Evolutionary conservation across 331 rosid genomes (phyloP).

Genomic region (Telfairia occidentalis): DNA sequence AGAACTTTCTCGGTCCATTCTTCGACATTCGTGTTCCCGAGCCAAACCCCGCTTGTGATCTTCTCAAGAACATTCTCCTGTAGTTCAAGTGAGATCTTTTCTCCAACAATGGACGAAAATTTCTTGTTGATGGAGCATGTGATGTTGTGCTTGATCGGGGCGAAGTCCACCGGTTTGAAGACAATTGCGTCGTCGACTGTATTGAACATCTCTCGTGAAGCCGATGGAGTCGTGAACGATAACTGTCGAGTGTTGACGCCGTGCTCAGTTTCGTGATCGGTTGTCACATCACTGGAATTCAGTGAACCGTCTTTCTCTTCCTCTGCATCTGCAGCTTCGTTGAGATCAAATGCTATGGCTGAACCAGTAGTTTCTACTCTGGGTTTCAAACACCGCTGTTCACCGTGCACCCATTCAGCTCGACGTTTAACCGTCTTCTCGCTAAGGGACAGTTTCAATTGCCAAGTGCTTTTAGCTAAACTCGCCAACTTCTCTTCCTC

Average conservation of each 20-base stretch:
- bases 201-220: slow-evolving; percentile 48
- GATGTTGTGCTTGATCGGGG: slow-evolving; percentile 39
- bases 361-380: slow-evolving; percentile 29
- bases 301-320: slow-evolving; percentile 67
- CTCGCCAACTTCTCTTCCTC: slow-evolving; percentile 45
- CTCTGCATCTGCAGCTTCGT: slow-evolving; percentile 57
- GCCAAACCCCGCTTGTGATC: slow-evolving; percentile 66
- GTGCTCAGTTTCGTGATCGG: slow-evolving; percentile 53
- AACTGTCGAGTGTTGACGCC: slow-evolving; percentile 25
- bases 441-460: slow-evolving; percentile 44
- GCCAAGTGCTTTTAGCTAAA: slow-evolving; percentile 45
- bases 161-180: slow-evolving; percentile 56
- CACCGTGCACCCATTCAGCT: slow-evolving; percentile 41
- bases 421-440: slow-evolving; percentile 52
- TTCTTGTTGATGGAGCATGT: slow-evolving; percentile 27
- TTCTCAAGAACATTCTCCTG: slow-evolving; percentile 60
- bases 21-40: slow-evolving; percentile 46
- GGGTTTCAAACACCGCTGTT: slow-evolving; percentile 44
- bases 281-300: slow-evolving; percentile 79
- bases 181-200: slow-evolving; percentile 57
- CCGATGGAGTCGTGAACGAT: slow-evolving; percentile 9
- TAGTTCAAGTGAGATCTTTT: slow-evolving; percentile 41
- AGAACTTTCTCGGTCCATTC: slow-evolving; percentile 70
- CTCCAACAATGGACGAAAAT: slow-evolving; percentile 41
- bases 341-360: slow-evolving; percentile 63